Base-by-base conservation (phyloP, 1,284 basidiomycete species). In the Paramarasmius palmivorus region DNA sequence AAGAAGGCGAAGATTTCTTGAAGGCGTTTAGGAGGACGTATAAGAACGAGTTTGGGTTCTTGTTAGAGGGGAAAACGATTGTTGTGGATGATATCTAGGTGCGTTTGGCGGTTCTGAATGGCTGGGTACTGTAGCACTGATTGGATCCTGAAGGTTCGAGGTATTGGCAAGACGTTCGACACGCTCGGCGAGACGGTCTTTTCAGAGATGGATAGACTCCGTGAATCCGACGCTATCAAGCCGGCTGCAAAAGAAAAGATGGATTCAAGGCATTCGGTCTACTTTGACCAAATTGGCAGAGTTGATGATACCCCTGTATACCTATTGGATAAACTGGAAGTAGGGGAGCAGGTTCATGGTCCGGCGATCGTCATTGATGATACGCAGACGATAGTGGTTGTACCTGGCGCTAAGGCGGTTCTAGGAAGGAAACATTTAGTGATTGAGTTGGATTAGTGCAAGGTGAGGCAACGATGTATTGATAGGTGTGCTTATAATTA, bases 81-180 rank as follows among this genome's bases (percentile, higher is more conserved):
- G 82, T 93, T 44, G 90, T 96, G 9, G 95, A 97, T 68, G 95
- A 98, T 72, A 76, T 98, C 71, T 93, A 96, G 74, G 93, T 91
- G 23, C 56, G 75, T 56, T 4, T 32, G 46, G 40, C 14, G 5
- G 2, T 12, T 19, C n/a, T 26, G 3, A 29, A 44, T n/a, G n/a
- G n/a, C n/a, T n/a, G 12, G 29, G 19, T 25, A 26, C 35, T 39
- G 49, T 22, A 41, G 3, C 19, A 29, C 29, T 46, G 17, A 36
- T 47, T 37, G 34, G 22, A 48, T 12, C 40, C 20, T 47, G n/a
- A n/a, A 79, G 76, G 75, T 79, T 17, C 86, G 89, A 49, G 89
- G 90, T 0, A 88, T 93, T 37, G 94, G 95, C 48, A 94, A 92
- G 72, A 93, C 93, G 0, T 95, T 93, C 68, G 92, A 94, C 67